These are phyloP conservation scores for Aquilaria agallochum DNA, from an alignment of 441 rosid species.

Conservation along the genomic window DNA sequence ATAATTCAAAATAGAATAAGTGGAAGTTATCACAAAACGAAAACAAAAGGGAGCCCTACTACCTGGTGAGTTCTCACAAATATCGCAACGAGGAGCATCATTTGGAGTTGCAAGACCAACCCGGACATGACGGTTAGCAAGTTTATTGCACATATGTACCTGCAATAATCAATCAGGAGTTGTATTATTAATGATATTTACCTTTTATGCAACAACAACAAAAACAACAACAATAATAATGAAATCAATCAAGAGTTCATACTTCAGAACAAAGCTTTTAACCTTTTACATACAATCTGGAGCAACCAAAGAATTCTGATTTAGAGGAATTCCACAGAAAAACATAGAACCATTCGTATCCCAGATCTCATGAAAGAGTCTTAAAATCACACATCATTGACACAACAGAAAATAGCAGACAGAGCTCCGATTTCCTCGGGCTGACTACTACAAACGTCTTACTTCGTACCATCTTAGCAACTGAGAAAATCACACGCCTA, in stretches of 20 bases:
- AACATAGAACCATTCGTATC: too few relatives aligned
- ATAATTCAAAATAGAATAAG: not conserved
- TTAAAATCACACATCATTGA: too few relatives aligned
- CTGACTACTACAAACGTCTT: too few relatives aligned
- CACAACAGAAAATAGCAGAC: too few relatives aligned
- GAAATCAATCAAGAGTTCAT: not conserved
- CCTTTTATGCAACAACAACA: not conserved
- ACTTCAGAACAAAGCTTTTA: not conserved
- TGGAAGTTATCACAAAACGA: not conserved
- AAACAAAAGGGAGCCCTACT: constrained; percentile 12
- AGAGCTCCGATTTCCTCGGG: too few relatives aligned
- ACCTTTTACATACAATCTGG: not conserved
- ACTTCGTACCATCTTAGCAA: too few relatives aligned
- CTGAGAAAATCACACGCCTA: too few relatives aligned
- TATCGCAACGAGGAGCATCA: constrained; percentile 64
- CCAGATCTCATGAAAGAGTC: too few relatives aligned
- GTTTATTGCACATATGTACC: constrained; percentile 85
- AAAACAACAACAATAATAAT: too few relatives aligned
- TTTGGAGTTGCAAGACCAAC: constrained; percentile 73
- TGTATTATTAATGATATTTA: not conserved
- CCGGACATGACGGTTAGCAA: constrained; percentile 77
- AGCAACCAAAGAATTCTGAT: constrained; percentile 8
- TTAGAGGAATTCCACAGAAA: constrained; percentile 1
- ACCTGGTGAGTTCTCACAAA: constrained; percentile 85
- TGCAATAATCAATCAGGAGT: constrained; percentile 19